Evolutionary conservation across 1,139 yeast species (phyloP), one percentile per base, ranked within the genome.

Genomic region (Yamadazyma oceani): DNA sequence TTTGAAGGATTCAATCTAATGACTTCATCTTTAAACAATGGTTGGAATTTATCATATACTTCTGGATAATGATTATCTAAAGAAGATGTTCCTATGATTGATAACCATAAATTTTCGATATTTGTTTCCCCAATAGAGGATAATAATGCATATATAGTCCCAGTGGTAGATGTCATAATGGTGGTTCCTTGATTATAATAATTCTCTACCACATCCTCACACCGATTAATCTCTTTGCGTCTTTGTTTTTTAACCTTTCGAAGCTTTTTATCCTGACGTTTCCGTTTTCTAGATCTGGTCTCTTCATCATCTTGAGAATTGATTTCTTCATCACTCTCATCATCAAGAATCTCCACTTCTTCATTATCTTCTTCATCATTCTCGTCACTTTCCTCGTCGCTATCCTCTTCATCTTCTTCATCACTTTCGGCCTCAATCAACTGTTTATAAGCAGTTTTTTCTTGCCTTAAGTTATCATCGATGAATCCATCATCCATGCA

Each of bases 401-500:
- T 57, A 2, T 46, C 55, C 2, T 48, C 60, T 6, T 57, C 64
- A 4, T 44, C 48, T 7, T 45, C 55, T 1, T 51, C 62, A 3
- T 55, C 65, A 3, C 55, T 65, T 4, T 53, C 64, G 0, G 50
- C 62, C 8, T 63, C 64, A 2, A 73, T 48, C 37, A 83, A 59
- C 26, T 64, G 64, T 19, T 64, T 58, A 50, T 83, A 85, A 9
- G 92, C 85, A 7, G 61, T 58, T 46, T 69, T 74, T 50, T 82
- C 84, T 3, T 60, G 55, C n/a, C 43, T 43, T 37, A 85, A 57
- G 36, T 77, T 79, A 30, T 72, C 75, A 36, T 80, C 82, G 3
- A 88, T 73, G 36, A 66, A 71, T 1, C 96, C 96, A 57, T 92
- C 98, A 54, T 92, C 97, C 43, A 90, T 76, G 58, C 97, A 92